Base-by-base conservation (phyloP, 2,329 filamentous ascomycete species). In the Sporothrix protearum region DNA sequence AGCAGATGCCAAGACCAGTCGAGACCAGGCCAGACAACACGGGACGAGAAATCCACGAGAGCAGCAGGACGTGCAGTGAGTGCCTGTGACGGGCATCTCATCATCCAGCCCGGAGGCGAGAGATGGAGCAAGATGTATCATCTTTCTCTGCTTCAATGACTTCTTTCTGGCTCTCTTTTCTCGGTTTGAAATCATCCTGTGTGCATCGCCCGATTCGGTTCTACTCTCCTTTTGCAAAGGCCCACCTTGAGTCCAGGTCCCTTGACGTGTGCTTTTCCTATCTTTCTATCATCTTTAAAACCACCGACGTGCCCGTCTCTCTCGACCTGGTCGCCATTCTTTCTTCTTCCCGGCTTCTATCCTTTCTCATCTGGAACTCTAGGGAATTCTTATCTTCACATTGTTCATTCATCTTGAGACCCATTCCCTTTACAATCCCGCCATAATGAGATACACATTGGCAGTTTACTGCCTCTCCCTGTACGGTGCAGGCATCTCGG, bases 361-460 rank as follows among this genome's bases (percentile, higher is more conserved):
- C 30, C 9, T 61, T 61, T 3, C n/a, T 36, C 33, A 12, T 42
- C 49, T 19, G 25, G 8, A 8, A 57, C 30, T 36, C 51, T n/a
- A 33, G 51, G 57, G n/a, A 45, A 19, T 33, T 59, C 25, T 57
- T 22, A 5, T 69, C 2, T 33, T 30, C 12, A 5, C 33, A 33
- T 16, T 30, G 25, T 6, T n/a, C 36, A 19, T n/a, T 14, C 16
- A 2, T 47, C 22, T 59, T 57, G 47, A 39, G 39, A 61, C 57
- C 57, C 57, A 61, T 61, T 61, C 39, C 57, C 30, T 39, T 61
- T 39, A 10, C n/a, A 33, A 36, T 36, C n/a, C 2, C 39, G 4
- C 42, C 28, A 70, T 7, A 33, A 70, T 70, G 68, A 70, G 33
- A 53, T 30, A 33, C 36, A 33, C 55, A 39, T 19, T 70, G 8